phyloP scores from a whole-genome alignment of 2,329 filamentous ascomycete genomes.

The Zasmidium citrigriseum region DNA sequence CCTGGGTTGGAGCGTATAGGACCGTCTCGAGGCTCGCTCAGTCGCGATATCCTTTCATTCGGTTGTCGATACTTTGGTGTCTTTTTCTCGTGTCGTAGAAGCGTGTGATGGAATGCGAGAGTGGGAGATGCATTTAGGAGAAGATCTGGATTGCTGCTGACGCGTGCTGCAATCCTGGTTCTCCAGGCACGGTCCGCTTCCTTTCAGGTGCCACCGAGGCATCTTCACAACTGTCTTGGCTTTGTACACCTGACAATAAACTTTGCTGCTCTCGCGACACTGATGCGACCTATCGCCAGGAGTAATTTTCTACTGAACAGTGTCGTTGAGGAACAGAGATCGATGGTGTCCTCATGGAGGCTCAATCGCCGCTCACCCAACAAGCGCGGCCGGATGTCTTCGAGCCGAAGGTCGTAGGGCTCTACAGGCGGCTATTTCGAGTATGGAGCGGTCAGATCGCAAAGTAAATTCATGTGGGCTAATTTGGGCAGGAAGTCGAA shows the following conservation, averaged over 20 bases:
- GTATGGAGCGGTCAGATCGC: slow-evolving; percentile 38
- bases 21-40: no score
- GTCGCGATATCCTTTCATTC: no score
- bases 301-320: no score
- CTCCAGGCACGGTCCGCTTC: not conserved
- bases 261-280: not conserved
- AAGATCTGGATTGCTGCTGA: not conserved
- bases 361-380: slow-evolving; percentile 79
- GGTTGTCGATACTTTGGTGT: no score
- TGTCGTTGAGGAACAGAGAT: no score
- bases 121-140: not conserved
- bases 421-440: slow-evolving; percentile 81
- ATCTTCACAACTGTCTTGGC: not conserved
- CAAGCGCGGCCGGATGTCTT: slow-evolving; percentile 88
- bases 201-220: not conserved
- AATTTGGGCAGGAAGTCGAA: slow-evolving; percentile 57
- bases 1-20: no score
- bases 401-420: slow-evolving; percentile 87
- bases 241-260: not conserved
- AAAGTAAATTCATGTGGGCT: not conserved
- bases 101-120: no score
- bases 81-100: no score
- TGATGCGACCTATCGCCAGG: no score
- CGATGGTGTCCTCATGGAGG: not conserved
- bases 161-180: not conserved